Evolutionary conservation across 1,284 basidiomycete genomes (phyloP).

Genomic region (Cutaneotrichosporon arboriforme): DNA sequence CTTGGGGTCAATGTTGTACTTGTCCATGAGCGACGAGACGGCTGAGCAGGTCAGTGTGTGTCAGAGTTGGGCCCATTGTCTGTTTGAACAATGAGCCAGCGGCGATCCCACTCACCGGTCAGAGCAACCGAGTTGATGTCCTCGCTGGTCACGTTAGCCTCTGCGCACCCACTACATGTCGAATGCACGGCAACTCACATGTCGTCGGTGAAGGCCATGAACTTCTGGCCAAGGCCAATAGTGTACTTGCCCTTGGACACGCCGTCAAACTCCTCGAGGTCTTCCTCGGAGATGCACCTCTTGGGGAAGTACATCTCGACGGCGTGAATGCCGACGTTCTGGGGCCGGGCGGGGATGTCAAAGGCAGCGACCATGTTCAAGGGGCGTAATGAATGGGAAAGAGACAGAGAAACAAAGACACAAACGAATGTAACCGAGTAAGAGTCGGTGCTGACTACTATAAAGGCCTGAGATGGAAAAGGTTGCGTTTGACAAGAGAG

Average conservation of each 20-base stretch:
- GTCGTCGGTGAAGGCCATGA: slow-evolving; percentile 97
- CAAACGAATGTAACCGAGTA: neutral
- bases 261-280: slow-evolving; percentile 91
- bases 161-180: neutral
- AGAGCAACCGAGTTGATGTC: slow-evolving; percentile 98
- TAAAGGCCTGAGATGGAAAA: neutral
- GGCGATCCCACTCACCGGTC: slow-evolving; percentile 73
- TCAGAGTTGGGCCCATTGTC: neutral
- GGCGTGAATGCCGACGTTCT: slow-evolving; percentile 86
- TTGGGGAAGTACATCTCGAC: slow-evolving; percentile 92
- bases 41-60: slow-evolving; percentile 50
- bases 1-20: slow-evolving; percentile 92
- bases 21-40: slow-evolving; percentile 79
- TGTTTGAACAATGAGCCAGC: neutral
- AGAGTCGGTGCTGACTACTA: neutral
- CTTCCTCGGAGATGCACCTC: slow-evolving; percentile 90
- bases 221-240: slow-evolving; percentile 95
- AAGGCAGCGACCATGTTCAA: slow-evolving; percentile 26
- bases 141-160: slow-evolving; percentile 51
- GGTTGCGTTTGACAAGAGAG: neutral
- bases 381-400: neutral
- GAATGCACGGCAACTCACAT: slow-evolving; percentile 47
- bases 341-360: slow-evolving; percentile 58
- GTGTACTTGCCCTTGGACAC: slow-evolving; percentile 98
- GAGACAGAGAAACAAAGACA: neutral